Evolutionary conservation across 768 basidiomycete genomes (phyloP), one percentile per base, ranked within the genome.

Genomic region (Collybia mongolica): DNA sequence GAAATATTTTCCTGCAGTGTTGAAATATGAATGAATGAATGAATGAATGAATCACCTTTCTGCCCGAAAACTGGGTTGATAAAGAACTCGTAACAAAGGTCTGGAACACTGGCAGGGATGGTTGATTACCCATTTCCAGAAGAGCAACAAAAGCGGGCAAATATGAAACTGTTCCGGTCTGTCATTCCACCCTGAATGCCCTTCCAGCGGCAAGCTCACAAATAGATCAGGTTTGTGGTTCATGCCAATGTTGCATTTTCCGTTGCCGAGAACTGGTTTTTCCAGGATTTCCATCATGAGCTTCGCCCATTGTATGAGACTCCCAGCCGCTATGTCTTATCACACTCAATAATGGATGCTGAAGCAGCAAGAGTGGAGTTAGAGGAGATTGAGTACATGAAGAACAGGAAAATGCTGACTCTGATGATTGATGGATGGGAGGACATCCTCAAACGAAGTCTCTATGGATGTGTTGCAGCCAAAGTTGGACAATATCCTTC

Each of bases 351-450:
- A 18, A 40, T 40, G 8, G 8, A 19, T 40, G 17, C 4, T 11
- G 17, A 40, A 3, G 7, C 4, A 26, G 24, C 24, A 26, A 26
- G 11, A 18, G 18, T 19, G 39, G 17, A 22, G 39, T 11, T 8
- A 19, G 22, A 8, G 17, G 18, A 11, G 17, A 22, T 22, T 40
- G 9, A 40, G 18, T 2, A 8, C 6, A 6, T 40, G 18, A 6
- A 19, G 22, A 19, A 19, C 18, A 22, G 17, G 3, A 6, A 45
- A 39, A 22, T 6, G 1, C 51, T 65, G 12, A 70, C 63, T 0
- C 29, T 68, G 1, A 42, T 69, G 2, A 41, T 65, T 37, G 66
- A 68, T 57, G 65, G 69, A 0, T 70, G 68, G 67, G 64, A 70
- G 38, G 65, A 69, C 49, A 3, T 1, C 6, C 15, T 60, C 3